Evolutionary conservation across 257 asterid species (phyloP).

Genomic region (Parsonsia alboflavescens): DNA sequence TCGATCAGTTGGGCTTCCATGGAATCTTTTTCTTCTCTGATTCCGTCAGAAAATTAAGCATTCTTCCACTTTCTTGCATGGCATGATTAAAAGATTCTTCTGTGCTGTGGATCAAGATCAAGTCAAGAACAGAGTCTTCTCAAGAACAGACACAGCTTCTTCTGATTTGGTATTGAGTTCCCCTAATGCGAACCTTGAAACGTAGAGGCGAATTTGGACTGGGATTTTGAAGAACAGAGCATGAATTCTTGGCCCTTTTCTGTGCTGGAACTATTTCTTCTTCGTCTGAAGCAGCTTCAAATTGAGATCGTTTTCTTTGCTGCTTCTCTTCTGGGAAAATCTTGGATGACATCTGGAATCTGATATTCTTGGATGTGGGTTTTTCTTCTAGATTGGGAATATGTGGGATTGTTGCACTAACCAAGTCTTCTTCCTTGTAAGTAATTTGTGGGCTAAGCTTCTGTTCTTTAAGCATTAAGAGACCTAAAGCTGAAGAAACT

Average conservation of each 20-base stretch:
- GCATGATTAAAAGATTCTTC: not conserved
- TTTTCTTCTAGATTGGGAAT: too few relatives aligned
- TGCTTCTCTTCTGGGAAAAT: too few relatives aligned
- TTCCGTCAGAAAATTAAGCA: not conserved
- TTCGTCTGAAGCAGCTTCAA: too few relatives aligned
- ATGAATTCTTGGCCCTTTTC: not conserved
- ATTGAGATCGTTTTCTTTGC: too few relatives aligned
- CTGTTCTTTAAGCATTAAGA: not conserved
- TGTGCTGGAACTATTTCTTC: not conserved
- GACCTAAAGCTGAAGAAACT: not conserved
- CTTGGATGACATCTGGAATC: too few relatives aligned
- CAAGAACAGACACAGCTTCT: not conserved
- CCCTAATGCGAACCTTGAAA: not conserved
- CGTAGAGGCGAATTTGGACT: not conserved
- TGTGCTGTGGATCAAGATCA: accelerated
- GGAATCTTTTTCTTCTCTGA: not conserved
- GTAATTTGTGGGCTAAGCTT: too few relatives aligned
- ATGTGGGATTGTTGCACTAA: too few relatives aligned
- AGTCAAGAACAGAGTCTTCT: not conserved
- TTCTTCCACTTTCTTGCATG: not conserved
- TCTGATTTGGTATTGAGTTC: not conserved
- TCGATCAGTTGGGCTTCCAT: not conserved
- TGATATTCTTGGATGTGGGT: too few relatives aligned
- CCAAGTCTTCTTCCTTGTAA: too few relatives aligned
- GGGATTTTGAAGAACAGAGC: not conserved